phyloP scores from a whole-genome alignment of 1,139 yeast genomes.

The Barnettozyma hawaiiensis region DNA sequence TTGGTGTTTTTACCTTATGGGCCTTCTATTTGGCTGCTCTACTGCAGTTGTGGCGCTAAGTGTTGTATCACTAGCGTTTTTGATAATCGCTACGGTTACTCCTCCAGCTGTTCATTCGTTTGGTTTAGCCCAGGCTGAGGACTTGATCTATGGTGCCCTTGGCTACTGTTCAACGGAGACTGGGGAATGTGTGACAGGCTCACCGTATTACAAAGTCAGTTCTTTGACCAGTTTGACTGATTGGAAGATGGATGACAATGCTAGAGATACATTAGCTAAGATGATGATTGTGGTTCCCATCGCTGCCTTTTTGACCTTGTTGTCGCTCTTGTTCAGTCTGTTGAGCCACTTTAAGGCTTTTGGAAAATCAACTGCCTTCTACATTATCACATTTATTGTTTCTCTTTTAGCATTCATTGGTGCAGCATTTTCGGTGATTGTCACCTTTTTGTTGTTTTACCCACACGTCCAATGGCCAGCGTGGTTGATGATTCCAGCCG shows the following conservation, averaged over 20 bases:
- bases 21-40: constrained; percentile 25
- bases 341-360: constrained; percentile 41
- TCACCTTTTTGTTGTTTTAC: constrained; percentile 49
- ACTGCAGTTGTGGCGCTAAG: constrained; percentile 29
- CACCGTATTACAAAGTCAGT: constrained; percentile 31
- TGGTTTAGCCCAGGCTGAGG: constrained; percentile 44
- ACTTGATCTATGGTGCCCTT: constrained; percentile 71
- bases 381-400: constrained; percentile 32
- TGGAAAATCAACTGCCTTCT: constrained; percentile 26
- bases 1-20: no score
- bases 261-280: constrained; percentile 62
- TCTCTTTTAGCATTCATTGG: constrained; percentile 44
- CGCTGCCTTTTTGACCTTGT: constrained; percentile 58
- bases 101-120: constrained; percentile 54
- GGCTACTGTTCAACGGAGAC: constrained; percentile 57
- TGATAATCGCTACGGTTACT: constrained; percentile 49
- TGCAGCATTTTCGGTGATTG: constrained; percentile 48
- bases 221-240: constrained; percentile 28
- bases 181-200: constrained; percentile 44
- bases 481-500: constrained; percentile 65
- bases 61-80: constrained; percentile 39
- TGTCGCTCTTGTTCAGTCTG: constrained; percentile 46
- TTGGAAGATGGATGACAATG: constrained; percentile 47
- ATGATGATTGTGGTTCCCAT: constrained; percentile 75
- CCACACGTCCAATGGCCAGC: constrained; percentile 65